Evolutionary conservation across 2,329 filamentous ascomycete genomes (phyloP).

Genomic region (Beauveria bassiana): DNA sequence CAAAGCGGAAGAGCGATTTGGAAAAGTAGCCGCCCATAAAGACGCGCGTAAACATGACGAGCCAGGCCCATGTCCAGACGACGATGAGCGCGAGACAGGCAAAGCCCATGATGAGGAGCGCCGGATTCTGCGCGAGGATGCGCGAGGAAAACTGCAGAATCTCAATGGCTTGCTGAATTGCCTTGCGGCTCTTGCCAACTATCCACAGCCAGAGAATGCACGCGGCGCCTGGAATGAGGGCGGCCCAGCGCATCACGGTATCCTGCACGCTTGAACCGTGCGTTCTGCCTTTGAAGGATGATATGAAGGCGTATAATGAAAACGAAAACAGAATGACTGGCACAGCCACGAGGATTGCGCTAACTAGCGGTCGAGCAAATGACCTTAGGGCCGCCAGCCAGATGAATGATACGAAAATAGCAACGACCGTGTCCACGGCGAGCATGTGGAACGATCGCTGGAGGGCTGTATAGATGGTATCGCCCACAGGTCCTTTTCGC

Average conservation of each 20-base stretch:
- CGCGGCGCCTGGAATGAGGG: constrained; percentile 65
- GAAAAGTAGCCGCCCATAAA: constrained; percentile 88
- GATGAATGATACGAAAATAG: constrained; percentile 75
- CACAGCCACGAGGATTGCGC: constrained; percentile 72
- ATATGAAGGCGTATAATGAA: constrained; percentile 82
- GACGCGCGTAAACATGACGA: constrained; percentile 90
- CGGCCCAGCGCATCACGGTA: constrained; percentile 77
- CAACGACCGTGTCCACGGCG: constrained; percentile 84
- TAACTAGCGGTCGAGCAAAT: constrained; percentile 79
- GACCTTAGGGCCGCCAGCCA: constrained; percentile 87
- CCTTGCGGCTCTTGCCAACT: constrained; percentile 70
- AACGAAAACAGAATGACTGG: constrained; percentile 83
- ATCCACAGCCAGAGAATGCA: constrained; percentile 78
- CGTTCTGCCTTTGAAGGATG: constrained; percentile 73
- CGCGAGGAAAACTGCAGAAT: constrained; percentile 89
- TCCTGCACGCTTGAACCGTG: constrained; percentile 79
- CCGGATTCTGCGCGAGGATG: constrained; percentile 78
- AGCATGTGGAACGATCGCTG: constrained; percentile 83
- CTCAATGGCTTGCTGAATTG: constrained; percentile 73
- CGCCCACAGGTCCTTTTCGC: constrained; percentile 66
- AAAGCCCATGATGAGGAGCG: constrained; percentile 76
- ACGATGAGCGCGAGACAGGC: constrained; percentile 68
- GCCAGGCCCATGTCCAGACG: constrained; percentile 90
- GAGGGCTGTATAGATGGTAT: constrained; percentile 89
- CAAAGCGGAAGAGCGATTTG: constrained; percentile 53